Conservation (phyloP, 1,284 basidiomycete species). For the Pseudozyma flocculosa region DNA sequence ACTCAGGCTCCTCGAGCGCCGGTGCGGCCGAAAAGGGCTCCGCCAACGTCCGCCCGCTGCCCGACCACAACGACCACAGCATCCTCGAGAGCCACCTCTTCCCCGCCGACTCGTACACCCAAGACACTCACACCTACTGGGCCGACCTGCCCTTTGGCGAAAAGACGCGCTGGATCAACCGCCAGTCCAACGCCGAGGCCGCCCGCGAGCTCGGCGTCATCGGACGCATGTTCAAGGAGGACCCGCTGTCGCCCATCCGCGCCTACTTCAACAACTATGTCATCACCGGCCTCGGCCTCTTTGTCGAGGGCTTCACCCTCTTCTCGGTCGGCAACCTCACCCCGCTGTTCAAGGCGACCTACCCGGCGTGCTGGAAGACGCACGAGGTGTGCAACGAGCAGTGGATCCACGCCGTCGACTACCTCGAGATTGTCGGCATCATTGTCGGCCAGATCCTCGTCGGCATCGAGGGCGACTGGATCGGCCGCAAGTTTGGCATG, state of each 20-base stretch:
- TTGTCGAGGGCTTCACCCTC: constrained; percentile 62
- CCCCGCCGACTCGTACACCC: constrained; percentile 52
- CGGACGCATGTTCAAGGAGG: constrained; percentile 62
- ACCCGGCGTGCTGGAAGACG: constrained; percentile 63
- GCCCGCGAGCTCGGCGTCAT: constrained; percentile 60
- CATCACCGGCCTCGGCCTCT: constrained; percentile 63
- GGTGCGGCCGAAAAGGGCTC: too few relatives aligned
- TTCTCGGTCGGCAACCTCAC: constrained; percentile 63
- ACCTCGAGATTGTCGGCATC: constrained; percentile 63
- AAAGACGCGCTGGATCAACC: constrained; percentile 59
- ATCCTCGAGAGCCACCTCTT: constrained; percentile 46
- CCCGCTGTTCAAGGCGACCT: constrained; percentile 62
- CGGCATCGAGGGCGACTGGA: constrained; percentile 65
- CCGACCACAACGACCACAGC: too few relatives aligned
- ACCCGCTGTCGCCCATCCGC: constrained; percentile 60
- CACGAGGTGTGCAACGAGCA: constrained; percentile 60
- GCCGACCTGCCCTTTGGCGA: constrained; percentile 56
- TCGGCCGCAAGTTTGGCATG: constrained; percentile 63
- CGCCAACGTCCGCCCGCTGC: too few relatives aligned
- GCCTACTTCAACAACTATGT: constrained; percentile 63
- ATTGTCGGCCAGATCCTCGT: constrained; percentile 64
- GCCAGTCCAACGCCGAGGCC: constrained; percentile 60
- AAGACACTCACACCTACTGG: constrained; percentile 56
- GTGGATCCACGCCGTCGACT: constrained; percentile 61
- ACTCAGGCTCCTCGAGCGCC: too few relatives aligned